Conservation (phyloP, 208 protist genomes). For the Polymyxa betae region DNA sequence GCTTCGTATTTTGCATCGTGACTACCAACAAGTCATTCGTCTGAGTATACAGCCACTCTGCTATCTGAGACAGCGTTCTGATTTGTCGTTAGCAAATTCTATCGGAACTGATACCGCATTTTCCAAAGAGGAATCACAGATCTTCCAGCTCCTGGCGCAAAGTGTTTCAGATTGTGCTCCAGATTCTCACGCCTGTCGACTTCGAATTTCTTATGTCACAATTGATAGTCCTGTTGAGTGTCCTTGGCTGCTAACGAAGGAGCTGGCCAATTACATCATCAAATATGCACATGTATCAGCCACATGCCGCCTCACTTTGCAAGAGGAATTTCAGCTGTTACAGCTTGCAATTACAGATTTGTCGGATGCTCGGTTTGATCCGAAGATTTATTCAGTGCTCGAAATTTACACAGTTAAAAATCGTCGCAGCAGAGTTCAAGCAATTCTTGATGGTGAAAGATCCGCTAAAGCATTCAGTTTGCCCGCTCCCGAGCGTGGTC, state of each 20-base stretch:
- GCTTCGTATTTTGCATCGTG: conserved; percentile 81
- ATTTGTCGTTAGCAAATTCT: conserved; percentile 58
- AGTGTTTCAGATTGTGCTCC: conserved; percentile 64
- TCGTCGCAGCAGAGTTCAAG: not conserved
- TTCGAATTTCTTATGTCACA: conserved; percentile 63
- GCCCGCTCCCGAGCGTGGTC: not conserved
- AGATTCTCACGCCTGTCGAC: conserved; percentile 65
- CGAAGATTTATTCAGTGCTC: conserved; percentile 41
- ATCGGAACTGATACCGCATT: conserved; percentile 67
- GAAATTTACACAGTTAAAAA: conserved; percentile 48
- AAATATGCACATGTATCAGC: conserved; percentile 81
- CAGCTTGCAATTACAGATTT: conserved; percentile 78
- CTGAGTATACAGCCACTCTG: conserved; percentile 67
- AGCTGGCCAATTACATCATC: conserved; percentile 79
- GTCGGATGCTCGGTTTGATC: conserved; percentile 83
- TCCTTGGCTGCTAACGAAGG: conserved; percentile 69
- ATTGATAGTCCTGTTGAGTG: conserved; percentile 58
- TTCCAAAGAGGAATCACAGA: conserved; percentile 61
- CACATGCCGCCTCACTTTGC: conserved; percentile 73
- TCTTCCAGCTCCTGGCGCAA: conserved; percentile 59
- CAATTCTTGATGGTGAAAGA: not conserved
- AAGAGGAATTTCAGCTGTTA: conserved; percentile 65
- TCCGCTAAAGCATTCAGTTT: not conserved
- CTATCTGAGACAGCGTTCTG: conserved; percentile 79
- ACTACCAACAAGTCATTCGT: conserved; percentile 81